Conservation (phyloP, 805 yeast genomes). For the Jamesozyma gamospora region DNA sequence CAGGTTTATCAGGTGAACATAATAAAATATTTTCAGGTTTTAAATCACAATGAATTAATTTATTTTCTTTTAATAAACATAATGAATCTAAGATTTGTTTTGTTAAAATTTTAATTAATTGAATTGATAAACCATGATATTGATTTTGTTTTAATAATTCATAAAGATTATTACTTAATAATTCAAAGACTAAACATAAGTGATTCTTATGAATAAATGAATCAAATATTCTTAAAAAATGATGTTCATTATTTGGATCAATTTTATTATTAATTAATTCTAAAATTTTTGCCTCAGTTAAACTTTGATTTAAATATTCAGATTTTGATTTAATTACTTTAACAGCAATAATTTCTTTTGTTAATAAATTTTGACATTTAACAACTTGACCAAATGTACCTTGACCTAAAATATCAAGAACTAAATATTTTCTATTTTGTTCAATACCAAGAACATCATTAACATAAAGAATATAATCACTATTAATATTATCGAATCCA, state of each 20-base stretch:
- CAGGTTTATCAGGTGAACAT: slow-evolving; percentile 61
- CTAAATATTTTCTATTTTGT: slow-evolving; percentile 69
- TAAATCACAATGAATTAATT: slow-evolving; percentile 89
- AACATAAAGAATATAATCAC: slow-evolving; percentile 86
- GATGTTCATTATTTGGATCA: slow-evolving; percentile 62
- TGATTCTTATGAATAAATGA: slow-evolving; percentile 89
- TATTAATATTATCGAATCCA: slow-evolving; percentile 80
- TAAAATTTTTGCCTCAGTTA: slow-evolving; percentile 79
- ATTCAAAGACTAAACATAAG: slow-evolving; percentile 84
- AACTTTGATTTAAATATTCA: slow-evolving; percentile 81
- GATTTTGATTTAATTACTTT: slow-evolving; percentile 89
- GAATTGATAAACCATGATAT: slow-evolving; percentile 79
- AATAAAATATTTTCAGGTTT: slow-evolving; percentile 92
- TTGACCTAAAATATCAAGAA: slow-evolving; percentile 83
- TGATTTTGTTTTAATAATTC: slow-evolving; percentile 89
- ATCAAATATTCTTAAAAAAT: slow-evolving; percentile 70
- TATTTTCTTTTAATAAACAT: slow-evolving; percentile 67
- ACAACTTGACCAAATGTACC: slow-evolving; percentile 99
- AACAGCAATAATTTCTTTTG: slow-evolving; percentile 86
- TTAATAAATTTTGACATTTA: slow-evolving; percentile 62
- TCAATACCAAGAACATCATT: slow-evolving; percentile 79
- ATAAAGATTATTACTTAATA: slow-evolving; percentile 77
- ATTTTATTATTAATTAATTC: slow-evolving; percentile 68
- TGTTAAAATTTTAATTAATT: slow-evolving; percentile 66
- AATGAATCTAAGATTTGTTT: slow-evolving; percentile 75